A percentile compares a stretch with the other conserved stretches of the same genome.
Evolutionary conservation across 169 alveolate species (phyloP).

Genomic region (Plasmodium coatneyi): DNA sequence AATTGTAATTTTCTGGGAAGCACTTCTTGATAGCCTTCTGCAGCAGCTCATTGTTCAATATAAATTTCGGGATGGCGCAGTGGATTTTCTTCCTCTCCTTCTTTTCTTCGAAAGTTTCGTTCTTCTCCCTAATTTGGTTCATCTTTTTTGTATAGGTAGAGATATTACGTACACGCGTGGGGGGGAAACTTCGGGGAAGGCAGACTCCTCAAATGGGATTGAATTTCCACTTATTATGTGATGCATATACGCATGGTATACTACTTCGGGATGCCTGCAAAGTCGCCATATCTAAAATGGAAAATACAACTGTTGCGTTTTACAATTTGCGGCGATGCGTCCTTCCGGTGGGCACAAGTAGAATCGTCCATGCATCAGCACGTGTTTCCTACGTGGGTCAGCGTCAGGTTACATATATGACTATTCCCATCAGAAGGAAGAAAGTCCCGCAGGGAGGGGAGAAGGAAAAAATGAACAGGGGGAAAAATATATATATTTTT

Average conservation of each 20-base stretch:
- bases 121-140: slow-evolving; percentile 1
- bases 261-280: not conserved
- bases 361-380: not conserved
- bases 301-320: not conserved
- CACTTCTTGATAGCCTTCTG: slow-evolving; percentile 85
- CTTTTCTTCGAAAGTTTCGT: not conserved
- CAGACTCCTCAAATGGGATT: not conserved
- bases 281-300: not conserved
- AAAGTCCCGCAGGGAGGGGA: not conserved
- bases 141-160: not conserved
- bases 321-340: not conserved
- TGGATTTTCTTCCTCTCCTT: slow-evolving; percentile 39
- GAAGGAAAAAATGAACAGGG: not conserved
- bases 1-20: slow-evolving; percentile 96
- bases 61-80: slow-evolving; percentile 74
- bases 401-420: not conserved
- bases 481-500: not conserved
- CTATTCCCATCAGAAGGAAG: not conserved
- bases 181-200: not conserved
- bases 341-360: not conserved
- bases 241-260: not conserved
- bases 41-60: slow-evolving; percentile 71
- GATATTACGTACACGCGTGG: not conserved
- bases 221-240: not conserved
- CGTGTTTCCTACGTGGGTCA: not conserved